Evolutionary conservation across 225 moss, liverwort and hornwort genomes (phyloP).

Genomic region (Rhytidiadelphus loreus): DNA sequence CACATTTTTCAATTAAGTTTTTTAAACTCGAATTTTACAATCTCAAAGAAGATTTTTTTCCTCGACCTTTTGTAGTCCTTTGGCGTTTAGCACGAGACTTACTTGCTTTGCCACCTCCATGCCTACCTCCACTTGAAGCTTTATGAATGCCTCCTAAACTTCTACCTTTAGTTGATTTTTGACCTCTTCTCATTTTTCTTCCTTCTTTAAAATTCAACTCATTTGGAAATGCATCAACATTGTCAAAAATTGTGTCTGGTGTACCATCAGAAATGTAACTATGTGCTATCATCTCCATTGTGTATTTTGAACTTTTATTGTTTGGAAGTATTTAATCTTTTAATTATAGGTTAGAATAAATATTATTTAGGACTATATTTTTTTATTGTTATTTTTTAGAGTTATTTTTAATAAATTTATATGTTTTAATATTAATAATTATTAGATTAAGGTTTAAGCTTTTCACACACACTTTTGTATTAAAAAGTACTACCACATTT

Average conservation of each 20-base stretch:
- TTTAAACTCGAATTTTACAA: neutral
- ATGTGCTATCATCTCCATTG: constrained; percentile 34
- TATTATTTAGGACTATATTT: too few relatives aligned
- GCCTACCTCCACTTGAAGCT: neutral
- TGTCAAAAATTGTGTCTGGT: neutral
- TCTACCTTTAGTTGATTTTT: neutral
- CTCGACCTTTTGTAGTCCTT: neutral
- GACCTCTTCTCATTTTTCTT: neutral
- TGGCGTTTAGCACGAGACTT: neutral
- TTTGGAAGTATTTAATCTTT: neutral
- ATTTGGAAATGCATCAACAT: neutral
- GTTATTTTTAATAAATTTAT: too few relatives aligned
- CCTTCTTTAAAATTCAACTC: neutral
- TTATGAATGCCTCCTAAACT: neutral
- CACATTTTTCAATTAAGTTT: too few relatives aligned
- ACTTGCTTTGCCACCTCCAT: neutral
- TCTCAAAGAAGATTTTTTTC: neutral
- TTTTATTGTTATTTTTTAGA: neutral
- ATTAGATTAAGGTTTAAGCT: too few relatives aligned
- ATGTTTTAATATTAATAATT: too few relatives aligned
- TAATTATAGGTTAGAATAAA: neutral
- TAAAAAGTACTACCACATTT: neutral
- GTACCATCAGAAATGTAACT: constrained; percentile 5
- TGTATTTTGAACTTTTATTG: neutral
- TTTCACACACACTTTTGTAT: too few relatives aligned